A percentile compares a stretch with the other conserved stretches of the same genome.
Evolutionary conservation across 345 rosid genomes (phyloP).

Genomic region (Psidium guajava): DNA sequence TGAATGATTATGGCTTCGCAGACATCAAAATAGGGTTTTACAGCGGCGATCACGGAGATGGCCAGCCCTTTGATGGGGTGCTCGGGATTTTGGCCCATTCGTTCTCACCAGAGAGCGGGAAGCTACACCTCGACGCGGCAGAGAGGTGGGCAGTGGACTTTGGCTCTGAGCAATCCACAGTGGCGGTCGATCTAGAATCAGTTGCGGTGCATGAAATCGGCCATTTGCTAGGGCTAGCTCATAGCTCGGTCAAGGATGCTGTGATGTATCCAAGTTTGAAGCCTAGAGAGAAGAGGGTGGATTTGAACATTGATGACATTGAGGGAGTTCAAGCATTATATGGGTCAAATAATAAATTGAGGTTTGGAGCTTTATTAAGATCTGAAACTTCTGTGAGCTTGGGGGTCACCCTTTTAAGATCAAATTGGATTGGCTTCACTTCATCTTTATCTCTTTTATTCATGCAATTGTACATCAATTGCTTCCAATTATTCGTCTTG

Average conservation of each 20-base stretch:
- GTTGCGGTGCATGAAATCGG: constrained; percentile 87
- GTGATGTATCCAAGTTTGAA: constrained; percentile 89
- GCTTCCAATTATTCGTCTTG: neutral
- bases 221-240: constrained; percentile 63
- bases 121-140: constrained; percentile 61
- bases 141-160: constrained; percentile 88
- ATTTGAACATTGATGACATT: constrained; percentile 49
- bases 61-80: constrained; percentile 82
- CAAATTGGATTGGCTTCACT: neutral
- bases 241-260: constrained; percentile 49
- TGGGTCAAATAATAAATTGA: constrained; percentile 72
- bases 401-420: neutral
- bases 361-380: constrained; percentile 32
- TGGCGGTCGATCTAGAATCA: constrained; percentile 78
- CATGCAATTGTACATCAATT: neutral
- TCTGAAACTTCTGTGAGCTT: constrained; percentile 47
- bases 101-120: constrained; percentile 78
- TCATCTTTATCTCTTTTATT: neutral
- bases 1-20: constrained; percentile 41
- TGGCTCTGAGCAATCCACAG: constrained; percentile 33
- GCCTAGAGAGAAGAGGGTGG: constrained; percentile 52
- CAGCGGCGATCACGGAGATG: constrained; percentile 80
- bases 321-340: constrained; percentile 66
- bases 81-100: constrained; percentile 71
- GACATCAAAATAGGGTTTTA: constrained; percentile 77